A percentile compares a stretch with the other conserved stretches of the same genome.
These are phyloP conservation scores for Boletellus ananas DNA, from an alignment of 768 basidiomycete genomes.

Conservation along the genomic window DNA sequence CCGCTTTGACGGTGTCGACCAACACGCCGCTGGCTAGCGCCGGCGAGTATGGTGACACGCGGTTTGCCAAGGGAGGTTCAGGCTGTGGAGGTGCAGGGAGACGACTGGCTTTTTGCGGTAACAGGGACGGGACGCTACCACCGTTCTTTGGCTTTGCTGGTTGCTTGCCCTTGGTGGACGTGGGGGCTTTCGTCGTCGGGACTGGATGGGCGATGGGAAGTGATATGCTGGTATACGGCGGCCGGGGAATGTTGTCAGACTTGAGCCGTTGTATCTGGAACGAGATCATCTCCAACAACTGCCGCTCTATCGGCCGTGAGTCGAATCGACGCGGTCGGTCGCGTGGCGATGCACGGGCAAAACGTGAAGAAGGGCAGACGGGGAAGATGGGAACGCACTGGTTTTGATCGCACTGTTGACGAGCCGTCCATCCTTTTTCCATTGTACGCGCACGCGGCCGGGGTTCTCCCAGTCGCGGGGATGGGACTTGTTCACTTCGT, in stretches of 20 bases:
- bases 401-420: constrained; percentile 69
- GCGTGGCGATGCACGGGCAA: too few relatives aligned
- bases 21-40: constrained; percentile 73
- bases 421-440: constrained; percentile 75
- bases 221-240: constrained; percentile 49
- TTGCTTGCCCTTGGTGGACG: constrained; percentile 49
- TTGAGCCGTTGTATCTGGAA: constrained; percentile 69
- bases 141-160: constrained; percentile 45
- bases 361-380: not conserved
- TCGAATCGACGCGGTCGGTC: not conserved
- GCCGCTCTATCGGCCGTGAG: constrained; percentile 56
- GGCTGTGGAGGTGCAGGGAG: constrained; percentile 77
- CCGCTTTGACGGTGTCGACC: constrained; percentile 81
- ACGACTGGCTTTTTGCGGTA: constrained; percentile 32
- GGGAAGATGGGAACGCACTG: constrained; percentile 47
- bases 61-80: constrained; percentile 63
- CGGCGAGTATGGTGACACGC: constrained; percentile 80
- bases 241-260: constrained; percentile 63
- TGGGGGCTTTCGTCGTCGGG: constrained; percentile 29
- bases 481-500: constrained; percentile 88
- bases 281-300: constrained; percentile 70
- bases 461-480: constrained; percentile 99
- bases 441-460: constrained; percentile 88
- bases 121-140: constrained; percentile 26
- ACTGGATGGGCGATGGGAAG: constrained; percentile 26